Evolutionary conservation across 2,329 filamentous ascomycete genomes (phyloP), one percentile per base, ranked within the genome.

Genomic region (Colletotrichum filicis): DNA sequence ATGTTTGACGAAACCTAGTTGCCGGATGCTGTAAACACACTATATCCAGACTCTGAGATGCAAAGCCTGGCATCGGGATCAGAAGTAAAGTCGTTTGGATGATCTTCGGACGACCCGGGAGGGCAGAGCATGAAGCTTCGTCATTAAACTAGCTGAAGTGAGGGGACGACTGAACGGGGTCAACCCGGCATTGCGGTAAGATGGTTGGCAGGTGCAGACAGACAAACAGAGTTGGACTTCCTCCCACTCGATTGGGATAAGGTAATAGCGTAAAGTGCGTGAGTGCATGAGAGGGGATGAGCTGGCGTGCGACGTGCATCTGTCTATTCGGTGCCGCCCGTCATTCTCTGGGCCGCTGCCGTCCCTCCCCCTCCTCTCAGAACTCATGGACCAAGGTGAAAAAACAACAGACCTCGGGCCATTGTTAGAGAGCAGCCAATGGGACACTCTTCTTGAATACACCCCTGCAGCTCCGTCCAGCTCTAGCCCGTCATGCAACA

Each of bases 391-490:
- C 42, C 42, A 49, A 49, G 42, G 42, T 22, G 42, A 52, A 32
- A 30, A 28, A 24, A 63, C n/a, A n/a, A 63, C 65, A 63, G 30
- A 68, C 64, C 70, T 70, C 66, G 66, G 70, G 56, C 66, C 70
- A 66, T 46, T 60, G 46, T 22, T 9, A 19, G 30, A 11, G 4
- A 16, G 19, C 14, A 46, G 22, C 70, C 71, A 73, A 73, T 71
- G 60, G 66, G 2, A 16, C 22, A 24, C 24, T 46, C 46, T 4
- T n/a, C 2, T 19, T 71, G 26, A 16, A 16, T 19, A 62, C 60
- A 71, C 56, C 71, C 71, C 67, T 73, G 71, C 61, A 71, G 71
- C 71, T 73, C 49, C 61, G 46, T 61, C 49, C 61, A 71, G 67
- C 71, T 66, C 35, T 68, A 71, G 60, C 49, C 56, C 66, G 26